Base-by-base conservation (phyloP, 1,284 basidiomycete species). In the Irpex sp. region DNA sequence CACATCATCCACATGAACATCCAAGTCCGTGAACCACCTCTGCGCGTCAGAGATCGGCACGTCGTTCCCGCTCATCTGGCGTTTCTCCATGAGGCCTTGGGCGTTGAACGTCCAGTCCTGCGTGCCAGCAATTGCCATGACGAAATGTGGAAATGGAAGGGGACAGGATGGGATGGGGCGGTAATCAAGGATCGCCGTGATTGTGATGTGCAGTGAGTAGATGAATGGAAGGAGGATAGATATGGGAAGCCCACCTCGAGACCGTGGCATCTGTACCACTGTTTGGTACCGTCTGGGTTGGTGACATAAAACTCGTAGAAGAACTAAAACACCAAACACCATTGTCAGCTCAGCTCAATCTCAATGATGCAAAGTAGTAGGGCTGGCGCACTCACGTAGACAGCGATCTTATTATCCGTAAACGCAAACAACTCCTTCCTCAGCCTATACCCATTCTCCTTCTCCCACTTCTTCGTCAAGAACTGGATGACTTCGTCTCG, bases 41-140 rank as follows among this genome's bases (percentile, higher is more conserved):
- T 84, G 81, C 14, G 73, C 73, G 9, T 79, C 75, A 1, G 69
- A 61, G 65, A 87, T 83, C 18, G 75, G 61, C 16, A 86, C 72
- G 65, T 86, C 84, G 68, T 85, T 86, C 5, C 80, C 84, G 63
- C 77, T 80, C 83, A 85, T 85, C 72, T 82, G 74, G 8, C 82
- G 74, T 68, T 82, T 83, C 62, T 73, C 71, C 84, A 86, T 86
- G 51, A 79, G 73, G 0, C 84, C 84, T 58, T 80, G 76, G 12
- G 76, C 71, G 0, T 72, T 79, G 67, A 82, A 86, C 4, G 83
- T 84, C 84, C 84, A 86, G 68, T 86, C 83, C 76, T 85, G 67
- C 18, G 23, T 57, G 18, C 16, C 8, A 56, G 47, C 33, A 7
- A 12, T 62, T 45, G 19, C 18, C 21, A 9, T 18, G 5, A n/a